phyloP scores from a whole-genome alignment of 2,329 filamentous ascomycete species.

The Colletotrichum echinochloae region DNA sequence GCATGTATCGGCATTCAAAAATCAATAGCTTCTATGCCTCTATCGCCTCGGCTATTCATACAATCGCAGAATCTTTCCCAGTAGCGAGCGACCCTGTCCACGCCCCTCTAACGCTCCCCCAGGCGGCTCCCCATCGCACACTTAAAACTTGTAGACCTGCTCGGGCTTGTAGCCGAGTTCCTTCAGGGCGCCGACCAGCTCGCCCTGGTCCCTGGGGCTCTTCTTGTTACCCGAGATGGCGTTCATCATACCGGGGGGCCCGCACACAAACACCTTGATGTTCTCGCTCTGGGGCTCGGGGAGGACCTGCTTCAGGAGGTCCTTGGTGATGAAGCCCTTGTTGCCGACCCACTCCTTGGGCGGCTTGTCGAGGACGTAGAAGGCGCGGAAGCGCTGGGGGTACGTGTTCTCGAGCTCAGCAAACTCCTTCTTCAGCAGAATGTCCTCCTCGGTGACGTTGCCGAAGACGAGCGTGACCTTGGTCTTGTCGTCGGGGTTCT shows the following conservation, averaged over 20 bases:
- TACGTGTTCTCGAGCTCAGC: constrained; percentile 92
- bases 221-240: constrained; percentile 90
- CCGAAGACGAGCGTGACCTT: constrained; percentile 97
- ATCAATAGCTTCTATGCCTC: constrained; percentile 32
- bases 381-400: constrained; percentile 93
- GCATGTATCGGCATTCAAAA: neutral
- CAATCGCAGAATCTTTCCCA: neutral
- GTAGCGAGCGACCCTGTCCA: no score
- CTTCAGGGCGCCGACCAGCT: constrained; percentile 83
- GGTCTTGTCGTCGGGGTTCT: constrained; percentile 95
- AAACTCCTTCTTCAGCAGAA: constrained; percentile 88
- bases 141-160: constrained; percentile 94
- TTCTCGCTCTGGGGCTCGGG: constrained; percentile 92
- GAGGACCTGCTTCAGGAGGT: constrained; percentile 92
- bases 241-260: constrained; percentile 93
- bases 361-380: constrained; percentile 91
- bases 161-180: constrained; percentile 78
- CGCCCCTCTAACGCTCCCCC: neutral
- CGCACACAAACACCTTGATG: constrained; percentile 97
- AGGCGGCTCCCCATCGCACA: neutral
- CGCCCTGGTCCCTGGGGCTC: constrained; percentile 93
- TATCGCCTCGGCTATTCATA: constrained; percentile 36
- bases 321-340: constrained; percentile 88
- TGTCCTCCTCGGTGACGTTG: constrained; percentile 90
- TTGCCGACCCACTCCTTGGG: constrained; percentile 81